Conservation (phyloP, 805 yeast species). For the Metschnikowia matae region DNA sequence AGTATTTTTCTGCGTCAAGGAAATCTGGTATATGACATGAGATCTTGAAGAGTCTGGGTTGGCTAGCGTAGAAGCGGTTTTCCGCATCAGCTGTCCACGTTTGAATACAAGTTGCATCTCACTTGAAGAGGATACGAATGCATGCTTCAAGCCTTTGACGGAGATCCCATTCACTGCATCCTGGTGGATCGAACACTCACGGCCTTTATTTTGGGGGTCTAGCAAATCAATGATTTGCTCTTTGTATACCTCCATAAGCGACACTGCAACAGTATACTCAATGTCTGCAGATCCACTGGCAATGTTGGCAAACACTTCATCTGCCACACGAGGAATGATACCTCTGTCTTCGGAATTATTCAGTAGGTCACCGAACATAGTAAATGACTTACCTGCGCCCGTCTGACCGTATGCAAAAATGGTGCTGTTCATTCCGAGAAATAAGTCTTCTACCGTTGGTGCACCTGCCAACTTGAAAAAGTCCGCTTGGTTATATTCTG, state of each 20-base stretch:
- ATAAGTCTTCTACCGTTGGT: conserved; percentile 64
- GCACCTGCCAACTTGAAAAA: conserved; percentile 56
- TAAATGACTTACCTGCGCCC: conserved; percentile 71
- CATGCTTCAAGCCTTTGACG: conserved; percentile 65
- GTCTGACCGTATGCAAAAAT: conserved; percentile 78
- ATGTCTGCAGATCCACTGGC: conserved; percentile 43
- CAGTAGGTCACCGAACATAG: conserved; percentile 60
- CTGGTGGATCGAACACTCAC: conserved; percentile 54
- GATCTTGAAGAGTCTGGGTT: conserved; percentile 73
- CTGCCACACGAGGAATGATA: conserved; percentile 67
- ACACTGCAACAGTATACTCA: conserved; percentile 64
- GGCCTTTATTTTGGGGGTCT: conserved; percentile 20
- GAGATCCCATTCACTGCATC: conserved; percentile 60
- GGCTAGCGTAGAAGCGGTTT: conserved; percentile 62
- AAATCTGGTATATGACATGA: conserved; percentile 73
- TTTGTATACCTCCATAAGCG: conserved; percentile 77
- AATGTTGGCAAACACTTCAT: conserved; percentile 57
- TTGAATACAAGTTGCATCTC: conserved; percentile 57
- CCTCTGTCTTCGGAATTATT: conserved; percentile 40
- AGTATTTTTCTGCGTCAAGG: conserved; percentile 56
- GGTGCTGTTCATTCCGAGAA: conserved; percentile 74
- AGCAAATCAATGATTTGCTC: conserved; percentile 73
- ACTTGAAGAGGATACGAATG: conserved; percentile 51
- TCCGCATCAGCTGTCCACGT: conserved; percentile 55
- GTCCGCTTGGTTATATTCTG: conserved; percentile 48